These are phyloP conservation scores for Thyridium curvatum DNA, from an alignment of 2,329 filamentous ascomycete genomes.

Conservation along the genomic window DNA sequence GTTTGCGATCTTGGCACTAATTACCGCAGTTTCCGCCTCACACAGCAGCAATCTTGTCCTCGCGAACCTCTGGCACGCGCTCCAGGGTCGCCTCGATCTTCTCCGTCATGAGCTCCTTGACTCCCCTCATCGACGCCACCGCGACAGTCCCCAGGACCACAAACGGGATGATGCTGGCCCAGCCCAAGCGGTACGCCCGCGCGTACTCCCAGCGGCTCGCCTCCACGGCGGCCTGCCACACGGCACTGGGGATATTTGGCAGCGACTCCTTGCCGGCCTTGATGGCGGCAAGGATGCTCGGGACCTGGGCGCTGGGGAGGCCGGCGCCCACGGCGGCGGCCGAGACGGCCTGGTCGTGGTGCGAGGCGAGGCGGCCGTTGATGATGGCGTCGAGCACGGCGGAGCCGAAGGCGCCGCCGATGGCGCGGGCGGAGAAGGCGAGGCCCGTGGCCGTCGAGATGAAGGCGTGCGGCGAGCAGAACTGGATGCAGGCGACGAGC, in stretches of 20 bases:
- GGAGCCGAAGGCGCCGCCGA: slow-evolving; percentile 43
- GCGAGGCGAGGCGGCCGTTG: slow-evolving; percentile 30
- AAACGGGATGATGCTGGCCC: slow-evolving; percentile 38
- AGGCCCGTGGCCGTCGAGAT: slow-evolving; percentile 43
- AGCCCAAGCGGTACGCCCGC: slow-evolving; percentile 36
- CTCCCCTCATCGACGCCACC: neutral
- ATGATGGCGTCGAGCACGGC: slow-evolving; percentile 42
- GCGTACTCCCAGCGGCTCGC: slow-evolving; percentile 37
- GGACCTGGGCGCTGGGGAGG: slow-evolving; percentile 24
- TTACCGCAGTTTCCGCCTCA: too few relatives aligned
- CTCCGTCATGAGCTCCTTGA: neutral
- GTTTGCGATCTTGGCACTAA: too few relatives aligned
- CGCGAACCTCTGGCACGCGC: too few relatives aligned
- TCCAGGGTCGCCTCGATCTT: too few relatives aligned
- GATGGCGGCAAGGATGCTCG: slow-evolving; percentile 27
- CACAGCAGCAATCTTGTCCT: too few relatives aligned
- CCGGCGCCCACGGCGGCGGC: slow-evolving; percentile 32
- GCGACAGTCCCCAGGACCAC: neutral
- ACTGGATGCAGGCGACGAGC: slow-evolving; percentile 38
- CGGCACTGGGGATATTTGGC: slow-evolving; percentile 25
- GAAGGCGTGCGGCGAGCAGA: slow-evolving; percentile 40
- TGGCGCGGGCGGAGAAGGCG: slow-evolving; percentile 40
- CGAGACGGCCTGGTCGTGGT: slow-evolving; percentile 28
- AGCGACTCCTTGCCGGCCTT: slow-evolving; percentile 18
- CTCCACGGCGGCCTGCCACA: slow-evolving; percentile 23